Evolutionary conservation across 2,329 filamentous ascomycete genomes (phyloP).

Genomic region (Penicillium sp.): DNA sequence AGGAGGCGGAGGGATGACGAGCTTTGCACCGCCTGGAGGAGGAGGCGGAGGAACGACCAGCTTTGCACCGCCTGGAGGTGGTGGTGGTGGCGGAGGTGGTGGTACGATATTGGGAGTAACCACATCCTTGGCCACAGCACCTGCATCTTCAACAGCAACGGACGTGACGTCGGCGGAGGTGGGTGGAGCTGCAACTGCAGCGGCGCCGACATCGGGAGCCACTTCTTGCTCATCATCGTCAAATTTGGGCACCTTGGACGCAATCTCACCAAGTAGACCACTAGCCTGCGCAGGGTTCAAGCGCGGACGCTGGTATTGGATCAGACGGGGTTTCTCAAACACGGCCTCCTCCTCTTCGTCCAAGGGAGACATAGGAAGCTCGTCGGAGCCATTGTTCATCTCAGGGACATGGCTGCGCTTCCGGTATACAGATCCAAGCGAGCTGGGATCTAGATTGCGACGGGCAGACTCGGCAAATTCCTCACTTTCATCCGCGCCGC

Average conservation of each 20-base stretch:
- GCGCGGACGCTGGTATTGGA: conserved; percentile 66
- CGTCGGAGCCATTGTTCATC: conserved; percentile 32
- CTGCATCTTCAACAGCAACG: conserved; percentile 44
- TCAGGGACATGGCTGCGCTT: conserved; percentile 41
- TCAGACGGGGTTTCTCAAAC: conserved; percentile 71
- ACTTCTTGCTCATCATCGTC: conserved; percentile 38
- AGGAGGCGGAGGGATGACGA: conserved; percentile 36
- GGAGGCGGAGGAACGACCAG: conserved; percentile 41
- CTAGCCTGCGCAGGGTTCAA: conserved; percentile 57
- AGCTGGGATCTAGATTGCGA: conserved; percentile 62
- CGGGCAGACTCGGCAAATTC: conserved; percentile 51
- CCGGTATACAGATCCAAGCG: conserved; percentile 66
- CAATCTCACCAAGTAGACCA: conserved; percentile 65
- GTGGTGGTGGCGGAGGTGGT: conserved; percentile 26
- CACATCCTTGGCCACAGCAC: conserved; percentile 9
- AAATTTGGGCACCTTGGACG: conserved; percentile 69
- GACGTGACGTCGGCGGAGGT: neutral
- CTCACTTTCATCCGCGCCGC: conserved; percentile 45
- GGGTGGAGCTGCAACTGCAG: conserved; percentile 3
- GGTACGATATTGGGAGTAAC: neutral
- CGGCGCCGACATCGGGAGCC: conserved; percentile 10
- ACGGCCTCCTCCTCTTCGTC: conserved; percentile 55
- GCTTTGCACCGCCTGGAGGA: conserved; percentile 36
- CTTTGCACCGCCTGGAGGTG: conserved; percentile 39
- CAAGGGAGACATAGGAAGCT: conserved; percentile 42